Evolutionary conservation across 805 yeast species (phyloP), one percentile per base, ranked within the genome.

Genomic region (Blastobotrys attinorum): DNA sequence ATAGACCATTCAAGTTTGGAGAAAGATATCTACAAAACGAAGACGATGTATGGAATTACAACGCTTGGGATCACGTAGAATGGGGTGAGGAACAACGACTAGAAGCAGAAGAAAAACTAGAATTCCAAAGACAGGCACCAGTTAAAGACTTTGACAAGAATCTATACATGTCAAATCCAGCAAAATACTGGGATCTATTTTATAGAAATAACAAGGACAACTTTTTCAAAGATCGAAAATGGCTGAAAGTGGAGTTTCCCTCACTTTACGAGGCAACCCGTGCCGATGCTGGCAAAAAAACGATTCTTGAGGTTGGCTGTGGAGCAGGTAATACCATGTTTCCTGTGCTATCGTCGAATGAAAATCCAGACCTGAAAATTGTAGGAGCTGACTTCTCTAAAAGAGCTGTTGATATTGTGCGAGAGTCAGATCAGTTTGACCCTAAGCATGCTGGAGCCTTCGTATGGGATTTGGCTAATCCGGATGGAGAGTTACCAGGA

Each of bases 251-350:
- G 39, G 98, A 92, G 65, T 92, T 92, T 51, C 98, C 98, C 1
- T 67, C 76, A 11, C 64, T 92, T 29, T 90, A 83, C 58, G 81
- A 80, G 48, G 83, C 86, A 4, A 86, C 95, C 3, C 76, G 77
- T 49, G 73, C 75, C 20, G 83, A 80, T 51, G 71, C 81, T 4
- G 83, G 87, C n/a, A 76, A 81, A 3, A 72, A 73, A 18, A 77
- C 81, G 2, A 81, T 92, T 27, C 71, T 92, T 44, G 98, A 92
- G 63, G 82, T 92, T 38, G 98, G 98, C 2, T 92, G 98, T 66
- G 98, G 98, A 45, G 97, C 96, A 3, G 98, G 98, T 8, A 92
- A 92, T 62, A 92, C 98, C 0, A 75, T 92, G 69, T 92, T 83
- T 62, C 98, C 98, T 3, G 81, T 92, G 17, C 66, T 92, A 46